Conservation (phyloP, 2,329 filamentous ascomycete genomes). For the Zasmidium citrigriseum region DNA sequence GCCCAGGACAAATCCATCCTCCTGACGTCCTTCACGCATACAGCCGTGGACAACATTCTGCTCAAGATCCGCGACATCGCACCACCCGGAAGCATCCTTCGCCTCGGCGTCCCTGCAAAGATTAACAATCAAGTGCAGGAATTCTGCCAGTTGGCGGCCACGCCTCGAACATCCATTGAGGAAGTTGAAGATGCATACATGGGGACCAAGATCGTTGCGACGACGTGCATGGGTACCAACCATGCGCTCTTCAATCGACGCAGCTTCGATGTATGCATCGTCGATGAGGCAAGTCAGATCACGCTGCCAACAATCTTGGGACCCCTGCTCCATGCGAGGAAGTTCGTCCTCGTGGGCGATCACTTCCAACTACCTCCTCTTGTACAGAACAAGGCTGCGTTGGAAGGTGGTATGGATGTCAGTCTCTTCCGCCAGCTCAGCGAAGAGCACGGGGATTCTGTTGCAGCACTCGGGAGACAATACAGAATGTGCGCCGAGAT, state of each 20-base stretch:
- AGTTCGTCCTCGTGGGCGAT: constrained; percentile 93
- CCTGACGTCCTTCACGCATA: constrained; percentile 94
- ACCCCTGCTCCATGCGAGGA: constrained; percentile 87
- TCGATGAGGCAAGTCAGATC: constrained; percentile 97
- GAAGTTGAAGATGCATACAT: constrained; percentile 84
- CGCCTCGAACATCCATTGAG: constrained; percentile 74
- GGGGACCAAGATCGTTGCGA: constrained; percentile 84
- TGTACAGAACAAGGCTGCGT: constrained; percentile 87
- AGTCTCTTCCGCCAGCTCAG: constrained; percentile 93
- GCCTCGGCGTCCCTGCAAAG: constrained; percentile 83
- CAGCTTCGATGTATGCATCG: constrained; percentile 95
- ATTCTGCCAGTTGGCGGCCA: constrained; percentile 77
- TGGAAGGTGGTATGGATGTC: constrained; percentile 82
- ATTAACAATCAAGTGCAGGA: constrained; percentile 84
- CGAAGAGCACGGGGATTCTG: constrained; percentile 80
- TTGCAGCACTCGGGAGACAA: constrained; percentile 91
- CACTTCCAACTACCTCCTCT: constrained; percentile 94
- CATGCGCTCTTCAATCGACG: constrained; percentile 86
- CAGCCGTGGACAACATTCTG: constrained; percentile 95
- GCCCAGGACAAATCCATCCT: constrained; percentile 89
- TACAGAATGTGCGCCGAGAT: constrained; percentile 99
- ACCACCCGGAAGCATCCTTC: constrained; percentile 67
- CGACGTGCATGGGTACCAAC: constrained; percentile 89
- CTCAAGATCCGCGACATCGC: constrained; percentile 73
- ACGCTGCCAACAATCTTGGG: constrained; percentile 92